These are phyloP conservation scores for Gracilaria domingensis DNA, from an alignment of 23 red algal genomes.

Conservation along the genomic window DNA sequence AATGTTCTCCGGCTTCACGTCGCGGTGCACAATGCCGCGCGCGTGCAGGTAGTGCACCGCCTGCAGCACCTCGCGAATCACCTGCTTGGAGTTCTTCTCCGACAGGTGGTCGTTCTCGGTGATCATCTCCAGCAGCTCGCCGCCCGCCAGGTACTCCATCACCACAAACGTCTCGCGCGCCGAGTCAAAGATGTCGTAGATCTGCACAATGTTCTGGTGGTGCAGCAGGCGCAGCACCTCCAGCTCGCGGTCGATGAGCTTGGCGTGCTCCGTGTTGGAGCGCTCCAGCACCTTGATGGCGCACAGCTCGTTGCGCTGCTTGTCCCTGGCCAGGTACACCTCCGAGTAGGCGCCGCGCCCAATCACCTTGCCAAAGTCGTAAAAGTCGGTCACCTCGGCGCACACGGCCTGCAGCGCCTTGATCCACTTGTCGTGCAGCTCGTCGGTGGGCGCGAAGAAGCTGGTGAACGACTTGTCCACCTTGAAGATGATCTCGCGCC, in stretches of 20 bases:
- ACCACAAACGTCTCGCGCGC: slow-evolving; percentile 82
- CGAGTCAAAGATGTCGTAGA: slow-evolving; percentile 93
- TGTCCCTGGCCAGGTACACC: slow-evolving; percentile 62
- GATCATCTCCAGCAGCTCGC: slow-evolving; percentile 92
- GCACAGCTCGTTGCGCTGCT: slow-evolving; percentile 64
- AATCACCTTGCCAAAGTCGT: slow-evolving; percentile 83
- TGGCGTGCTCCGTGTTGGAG: slow-evolving; percentile 61
- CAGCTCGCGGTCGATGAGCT: slow-evolving; percentile 78
- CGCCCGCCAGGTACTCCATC: slow-evolving; percentile 93
- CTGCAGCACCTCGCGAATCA: slow-evolving; percentile 84
- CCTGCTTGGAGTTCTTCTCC: slow-evolving; percentile 82
- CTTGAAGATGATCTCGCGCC: slow-evolving; percentile 63
- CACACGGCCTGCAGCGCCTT: slow-evolving; percentile 62
- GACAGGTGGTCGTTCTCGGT: slow-evolving; percentile 82
- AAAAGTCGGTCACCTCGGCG: slow-evolving; percentile 69
- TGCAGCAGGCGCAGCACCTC: slow-evolving; percentile 71
- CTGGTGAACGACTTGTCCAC: slow-evolving; percentile 56
- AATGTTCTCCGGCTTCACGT: slow-evolving; percentile 97
- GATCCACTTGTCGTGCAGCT: slow-evolving; percentile 64
- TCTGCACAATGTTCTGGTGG: slow-evolving; percentile 80
- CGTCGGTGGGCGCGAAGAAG: slow-evolving; percentile 54
- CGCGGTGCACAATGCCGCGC: slow-evolving; percentile 87
- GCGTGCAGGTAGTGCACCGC: slow-evolving; percentile 88
- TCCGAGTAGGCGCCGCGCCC: slow-evolving; percentile 69
- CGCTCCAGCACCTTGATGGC: slow-evolving; percentile 77